phyloP scores from a whole-genome alignment of 1,139 yeast species.

The Suhomyces choctaworum region DNA sequence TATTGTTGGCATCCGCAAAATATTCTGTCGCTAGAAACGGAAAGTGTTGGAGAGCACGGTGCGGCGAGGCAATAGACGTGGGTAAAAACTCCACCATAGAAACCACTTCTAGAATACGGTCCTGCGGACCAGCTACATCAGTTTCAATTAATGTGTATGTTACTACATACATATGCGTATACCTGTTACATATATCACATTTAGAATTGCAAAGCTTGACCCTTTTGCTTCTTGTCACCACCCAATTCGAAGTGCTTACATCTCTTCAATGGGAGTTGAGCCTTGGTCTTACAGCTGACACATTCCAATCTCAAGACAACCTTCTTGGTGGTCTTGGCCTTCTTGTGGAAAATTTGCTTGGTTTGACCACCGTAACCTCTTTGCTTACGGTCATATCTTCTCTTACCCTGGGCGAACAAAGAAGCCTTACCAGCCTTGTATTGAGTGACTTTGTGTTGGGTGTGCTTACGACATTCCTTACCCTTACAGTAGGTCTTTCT shows the following conservation, averaged over 20 bases:
- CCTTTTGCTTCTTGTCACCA: conserved; percentile 99
- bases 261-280: conserved; percentile 97
- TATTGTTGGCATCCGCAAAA: too few species aligned
- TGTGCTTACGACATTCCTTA: conserved; percentile 98
- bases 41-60: too few species aligned
- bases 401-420: conserved; percentile 99
- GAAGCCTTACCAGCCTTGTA: conserved; percentile 99
- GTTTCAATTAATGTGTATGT: conserved; percentile 9
- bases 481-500: conserved; percentile 99
- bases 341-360: conserved; percentile 99
- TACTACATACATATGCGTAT: conserved; percentile 12
- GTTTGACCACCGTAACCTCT: conserved; percentile 99
- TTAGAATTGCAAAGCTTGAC: conserved; percentile 96
- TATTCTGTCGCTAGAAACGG: too few species aligned
- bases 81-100: too few species aligned
- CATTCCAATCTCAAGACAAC: conserved; percentile 99
- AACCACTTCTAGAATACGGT: too few species aligned
- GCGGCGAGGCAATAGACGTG: too few species aligned
- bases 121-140: not conserved
- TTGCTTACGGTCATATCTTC: conserved; percentile 99
- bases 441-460: conserved; percentile 99
- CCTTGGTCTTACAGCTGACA: conserved; percentile 97
- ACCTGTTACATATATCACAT: conserved; percentile 13
- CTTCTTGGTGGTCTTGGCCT: conserved; percentile 99
- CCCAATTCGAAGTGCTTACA: conserved; percentile 99